These are phyloP conservation scores for Cyclotella sp. DNA, from an alignment of 108 stramenopile genomes.

Conservation along the genomic window DNA sequence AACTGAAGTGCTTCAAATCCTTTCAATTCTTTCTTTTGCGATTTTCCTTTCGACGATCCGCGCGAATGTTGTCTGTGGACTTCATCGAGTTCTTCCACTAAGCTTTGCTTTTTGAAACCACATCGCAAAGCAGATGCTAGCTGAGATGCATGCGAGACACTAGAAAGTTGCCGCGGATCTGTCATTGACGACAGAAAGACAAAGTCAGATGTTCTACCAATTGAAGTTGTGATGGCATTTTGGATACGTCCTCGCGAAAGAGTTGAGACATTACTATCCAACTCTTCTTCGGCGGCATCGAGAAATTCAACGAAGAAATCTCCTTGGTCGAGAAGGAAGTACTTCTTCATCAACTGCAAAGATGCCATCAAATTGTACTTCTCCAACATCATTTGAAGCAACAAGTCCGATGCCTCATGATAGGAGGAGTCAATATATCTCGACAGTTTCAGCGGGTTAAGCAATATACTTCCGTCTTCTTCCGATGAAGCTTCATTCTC, in stretches of 20 bases:
- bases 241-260: conserved; percentile 84
- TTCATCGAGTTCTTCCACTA: conserved; percentile 69
- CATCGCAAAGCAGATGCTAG: conserved; percentile 58
- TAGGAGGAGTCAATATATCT: conserved; percentile 72
- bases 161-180: neutral
- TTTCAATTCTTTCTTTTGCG: conserved; percentile 62
- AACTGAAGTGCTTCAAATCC: conserved; percentile 93
- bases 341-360: conserved; percentile 89
- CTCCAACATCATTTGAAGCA: conserved; percentile 74
- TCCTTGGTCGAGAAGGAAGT: conserved; percentile 97
- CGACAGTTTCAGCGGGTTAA: conserved; percentile 60
- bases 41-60: conserved; percentile 48
- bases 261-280: conserved; percentile 60
- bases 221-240: conserved; percentile 74
- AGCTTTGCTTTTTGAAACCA: conserved; percentile 61
- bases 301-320: conserved; percentile 97
- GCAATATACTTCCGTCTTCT: conserved; percentile 22
- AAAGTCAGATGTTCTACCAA: conserved; percentile 41
- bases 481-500: conserved; percentile 23
- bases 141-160: conserved; percentile 27
- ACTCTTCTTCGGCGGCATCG: conserved; percentile 91
- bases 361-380: conserved; percentile 69
- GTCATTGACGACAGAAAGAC: neutral
- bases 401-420: conserved; percentile 67
- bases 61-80: conserved; percentile 50